phyloP scores from a whole-genome alignment of 2,329 filamentous ascomycete genomes.

The Aspergillus costaricaensis region DNA sequence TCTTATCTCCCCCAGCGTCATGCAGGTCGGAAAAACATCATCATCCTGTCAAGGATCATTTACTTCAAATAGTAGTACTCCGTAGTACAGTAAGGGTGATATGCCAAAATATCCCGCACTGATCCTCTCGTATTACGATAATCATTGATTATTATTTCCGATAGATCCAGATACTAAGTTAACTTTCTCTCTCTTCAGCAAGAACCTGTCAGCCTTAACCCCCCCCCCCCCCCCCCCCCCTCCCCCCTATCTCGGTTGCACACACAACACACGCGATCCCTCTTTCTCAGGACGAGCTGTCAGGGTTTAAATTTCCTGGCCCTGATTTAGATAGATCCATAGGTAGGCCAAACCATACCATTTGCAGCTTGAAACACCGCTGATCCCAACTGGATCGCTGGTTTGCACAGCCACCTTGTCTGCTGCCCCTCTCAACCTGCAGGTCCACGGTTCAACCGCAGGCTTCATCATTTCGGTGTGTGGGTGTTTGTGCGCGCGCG shows the following conservation, averaged over 20 bases:
- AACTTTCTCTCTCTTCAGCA: no score
- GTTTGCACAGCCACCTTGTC: constrained; percentile 35
- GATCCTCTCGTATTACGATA: neutral
- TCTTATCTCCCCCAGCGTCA: no score
- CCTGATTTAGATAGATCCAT: no score
- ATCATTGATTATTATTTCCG: neutral
- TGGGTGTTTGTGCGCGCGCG: neutral
- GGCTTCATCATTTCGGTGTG: constrained; percentile 2
- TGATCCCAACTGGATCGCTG: constrained; percentile 14
- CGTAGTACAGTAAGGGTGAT: no score
- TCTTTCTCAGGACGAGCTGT: neutral
- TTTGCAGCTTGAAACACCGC: neutral
- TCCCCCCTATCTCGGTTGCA: no score
- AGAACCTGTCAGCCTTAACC: neutral
- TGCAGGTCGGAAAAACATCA: neutral
- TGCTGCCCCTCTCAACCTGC: constrained; percentile 11
- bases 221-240: no score
- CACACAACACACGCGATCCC: neutral
- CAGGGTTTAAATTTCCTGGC: neutral
- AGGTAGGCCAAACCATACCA: neutral
- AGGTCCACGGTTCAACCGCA: constrained; percentile 14
- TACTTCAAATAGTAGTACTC: no score
- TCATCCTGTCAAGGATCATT: neutral
- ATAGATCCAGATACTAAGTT: no score
- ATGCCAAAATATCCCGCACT: no score